Percentiles rank a stretch among this genome's conserved stretches.
phyloP scores from a whole-genome alignment of 2,329 filamentous ascomycete genomes.

The Aureobasidium uvarum region DNA sequence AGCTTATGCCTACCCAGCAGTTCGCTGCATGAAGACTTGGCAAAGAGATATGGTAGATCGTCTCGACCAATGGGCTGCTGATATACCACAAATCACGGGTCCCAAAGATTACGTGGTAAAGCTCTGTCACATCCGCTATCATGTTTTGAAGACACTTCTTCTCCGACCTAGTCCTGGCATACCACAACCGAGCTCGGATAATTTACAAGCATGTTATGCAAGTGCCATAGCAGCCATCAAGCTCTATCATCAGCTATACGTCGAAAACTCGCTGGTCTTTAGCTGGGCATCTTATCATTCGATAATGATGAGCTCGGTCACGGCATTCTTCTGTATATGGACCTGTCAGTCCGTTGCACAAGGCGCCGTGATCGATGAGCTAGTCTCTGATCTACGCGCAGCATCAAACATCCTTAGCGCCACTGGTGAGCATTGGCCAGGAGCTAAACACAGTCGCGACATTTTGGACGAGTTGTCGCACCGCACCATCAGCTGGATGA shows the following conservation, averaged over 20 bases:
- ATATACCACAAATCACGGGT: neutral
- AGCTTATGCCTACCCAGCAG: slow-evolving; percentile 14
- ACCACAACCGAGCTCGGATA: neutral
- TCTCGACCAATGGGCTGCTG: slow-evolving; percentile 4
- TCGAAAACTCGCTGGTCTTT: slow-evolving; percentile 6
- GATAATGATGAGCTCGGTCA: slow-evolving; percentile 19
- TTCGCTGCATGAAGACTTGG: slow-evolving; percentile 19
- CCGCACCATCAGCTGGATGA: slow-evolving; percentile 14
- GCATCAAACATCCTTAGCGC: slow-evolving; percentile 15
- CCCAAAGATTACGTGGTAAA: slow-evolving; percentile 1
- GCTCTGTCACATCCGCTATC: slow-evolving; percentile 7
- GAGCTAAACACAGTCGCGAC: slow-evolving; percentile 9
- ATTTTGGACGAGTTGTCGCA: slow-evolving; percentile 14
- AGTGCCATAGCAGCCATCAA: slow-evolving; percentile 8
- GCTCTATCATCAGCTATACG: slow-evolving; percentile 10
- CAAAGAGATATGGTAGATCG: slow-evolving; percentile 8
- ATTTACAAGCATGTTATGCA: neutral
- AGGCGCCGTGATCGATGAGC: neutral
- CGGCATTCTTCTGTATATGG: slow-evolving; percentile 17
- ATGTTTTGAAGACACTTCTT: slow-evolving; percentile 16
- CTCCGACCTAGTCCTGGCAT: slow-evolving; percentile 15
- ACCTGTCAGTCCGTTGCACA: slow-evolving; percentile 12
- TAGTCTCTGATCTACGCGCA: slow-evolving; percentile 8
- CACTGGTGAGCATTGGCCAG: slow-evolving; percentile 11
- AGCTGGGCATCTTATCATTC: slow-evolving; percentile 17